phyloP scores from a whole-genome alignment of 176 grass and related monocot genomes.

The Zizania latifolia region DNA sequence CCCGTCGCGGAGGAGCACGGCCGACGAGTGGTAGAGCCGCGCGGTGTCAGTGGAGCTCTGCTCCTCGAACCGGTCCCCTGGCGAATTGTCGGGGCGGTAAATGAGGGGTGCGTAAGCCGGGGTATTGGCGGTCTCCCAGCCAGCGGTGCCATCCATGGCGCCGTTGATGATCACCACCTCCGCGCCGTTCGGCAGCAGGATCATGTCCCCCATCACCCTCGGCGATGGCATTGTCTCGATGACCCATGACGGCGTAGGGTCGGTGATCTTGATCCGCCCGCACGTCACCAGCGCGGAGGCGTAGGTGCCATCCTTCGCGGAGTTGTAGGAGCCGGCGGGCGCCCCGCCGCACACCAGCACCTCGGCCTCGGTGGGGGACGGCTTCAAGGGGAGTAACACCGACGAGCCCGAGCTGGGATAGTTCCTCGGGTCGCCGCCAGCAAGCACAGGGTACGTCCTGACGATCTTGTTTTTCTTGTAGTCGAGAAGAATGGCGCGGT shows the following conservation, averaged over 20 bases:
- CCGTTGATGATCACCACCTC: constrained; percentile 71
- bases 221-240: constrained; percentile 73
- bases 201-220: constrained; percentile 86
- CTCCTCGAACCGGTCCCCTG: constrained; percentile 42
- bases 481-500: constrained; percentile 61
- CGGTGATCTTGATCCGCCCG: constrained; percentile 79
- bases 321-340: constrained; percentile 47
- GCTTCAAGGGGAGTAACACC: constrained; percentile 58
- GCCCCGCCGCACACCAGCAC: constrained; percentile 81
- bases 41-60: constrained; percentile 40
- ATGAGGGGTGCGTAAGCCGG: constrained; percentile 42
- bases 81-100: constrained; percentile 30
- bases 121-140: constrained; percentile 51
- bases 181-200: constrained; percentile 62
- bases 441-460: constrained; percentile 41
- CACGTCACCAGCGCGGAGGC: constrained; percentile 42
- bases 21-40: constrained; percentile 67
- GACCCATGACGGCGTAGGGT: constrained; percentile 46
- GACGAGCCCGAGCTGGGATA: constrained; percentile 82
- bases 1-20: constrained; percentile 60
- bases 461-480: constrained; percentile 59
- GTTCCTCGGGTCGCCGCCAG: constrained; percentile 64
- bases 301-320: constrained; percentile 29
- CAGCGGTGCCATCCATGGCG: constrained; percentile 53
- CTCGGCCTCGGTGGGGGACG: constrained; percentile 53